Evolutionary conservation across 129 eudicot species (phyloP), one percentile per base, ranked within the genome.

Genomic region (Kitagawia praeruptora): DNA sequence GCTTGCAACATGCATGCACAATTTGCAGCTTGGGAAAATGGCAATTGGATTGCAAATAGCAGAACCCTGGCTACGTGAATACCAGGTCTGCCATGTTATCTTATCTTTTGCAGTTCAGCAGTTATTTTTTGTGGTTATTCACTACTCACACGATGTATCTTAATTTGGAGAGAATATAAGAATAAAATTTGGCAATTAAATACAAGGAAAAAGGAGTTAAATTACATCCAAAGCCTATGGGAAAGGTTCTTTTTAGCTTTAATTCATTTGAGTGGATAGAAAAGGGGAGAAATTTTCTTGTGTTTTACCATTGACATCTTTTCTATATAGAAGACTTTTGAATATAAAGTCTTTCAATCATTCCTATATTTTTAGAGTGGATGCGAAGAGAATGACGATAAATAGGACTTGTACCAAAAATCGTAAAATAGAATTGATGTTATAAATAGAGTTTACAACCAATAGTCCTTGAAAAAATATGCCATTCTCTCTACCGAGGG

Each of bases 11-110:
- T 96, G 99, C 95, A 96, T 95, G 97, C 96, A 90, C 85, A 89
- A 92, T 84, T 86, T 96, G 49, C 97, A 96, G 80, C 78, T 75
- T 41, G 93, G 86, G 79, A 90, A 90, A 83, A 87, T 96, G 97
- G 99, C 97, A 53, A 82, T 96, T 39, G 89, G 93, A 67, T 78
- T 96, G 86, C 99, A 96, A 85, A 89, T 96, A 40, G 76, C 91
- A 23, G 99, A 96, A 87, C 96, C 99, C 46, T 96, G 96, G 97
- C 83, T 96, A 37, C 97, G 97, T 42, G 97, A 96, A 86, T 96
- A 92, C 89, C 99, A 96, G 99, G 99, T 96, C 70, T 77, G 40
- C 6, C 34, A 4, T 9, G 41, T 75, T 15, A 23, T 74, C n/a
- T 73, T 42, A 23, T 44, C 54, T 73, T 37, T 73, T 44, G 39